Conservation (phyloP, 805 yeast genomes). For the Ogataea allantospora region DNA sequence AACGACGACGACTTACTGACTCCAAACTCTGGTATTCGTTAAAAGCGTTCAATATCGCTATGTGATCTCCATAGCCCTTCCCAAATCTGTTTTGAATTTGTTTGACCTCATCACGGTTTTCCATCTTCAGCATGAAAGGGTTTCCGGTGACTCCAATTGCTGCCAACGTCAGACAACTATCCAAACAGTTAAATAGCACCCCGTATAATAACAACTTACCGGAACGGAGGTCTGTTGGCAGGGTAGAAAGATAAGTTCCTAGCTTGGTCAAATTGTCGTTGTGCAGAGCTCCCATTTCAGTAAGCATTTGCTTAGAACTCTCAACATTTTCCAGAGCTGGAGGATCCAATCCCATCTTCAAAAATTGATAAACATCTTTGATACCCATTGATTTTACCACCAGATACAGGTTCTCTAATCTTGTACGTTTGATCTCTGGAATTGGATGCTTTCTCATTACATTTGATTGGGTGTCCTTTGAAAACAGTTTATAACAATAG, state of each 20-base stretch:
- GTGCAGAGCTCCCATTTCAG: constrained; percentile 71
- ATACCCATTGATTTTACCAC: constrained; percentile 90
- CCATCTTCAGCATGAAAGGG: constrained; percentile 65
- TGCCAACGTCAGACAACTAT: constrained; percentile 75
- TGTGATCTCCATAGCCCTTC: constrained; percentile 68
- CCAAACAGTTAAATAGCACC: constrained; percentile 79
- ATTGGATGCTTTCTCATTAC: constrained; percentile 70
- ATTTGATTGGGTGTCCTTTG: constrained; percentile 53
- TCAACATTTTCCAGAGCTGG: constrained; percentile 57
- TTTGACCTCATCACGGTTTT: constrained; percentile 64
- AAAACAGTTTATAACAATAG: constrained; percentile 74
- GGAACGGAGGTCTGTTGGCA: constrained; percentile 84
- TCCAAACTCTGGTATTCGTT: constrained; percentile 45
- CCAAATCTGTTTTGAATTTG: constrained; percentile 38
- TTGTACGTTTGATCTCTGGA: constrained; percentile 85
- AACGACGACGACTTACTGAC: constrained; percentile 39
- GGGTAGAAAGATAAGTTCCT: constrained; percentile 73
- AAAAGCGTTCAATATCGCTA: constrained; percentile 63
- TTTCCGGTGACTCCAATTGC: constrained; percentile 70
- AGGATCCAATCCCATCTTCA: constrained; percentile 76
- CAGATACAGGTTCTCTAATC: constrained; percentile 78
- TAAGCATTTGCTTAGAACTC: constrained; percentile 50
- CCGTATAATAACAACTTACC: constrained; percentile 82
- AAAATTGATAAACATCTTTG: constrained; percentile 63
- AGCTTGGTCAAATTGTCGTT: constrained; percentile 59